Conservation (phyloP, 225 moss, liverwort and hornwort genomes). For the Physcomitrium patens region DNA sequence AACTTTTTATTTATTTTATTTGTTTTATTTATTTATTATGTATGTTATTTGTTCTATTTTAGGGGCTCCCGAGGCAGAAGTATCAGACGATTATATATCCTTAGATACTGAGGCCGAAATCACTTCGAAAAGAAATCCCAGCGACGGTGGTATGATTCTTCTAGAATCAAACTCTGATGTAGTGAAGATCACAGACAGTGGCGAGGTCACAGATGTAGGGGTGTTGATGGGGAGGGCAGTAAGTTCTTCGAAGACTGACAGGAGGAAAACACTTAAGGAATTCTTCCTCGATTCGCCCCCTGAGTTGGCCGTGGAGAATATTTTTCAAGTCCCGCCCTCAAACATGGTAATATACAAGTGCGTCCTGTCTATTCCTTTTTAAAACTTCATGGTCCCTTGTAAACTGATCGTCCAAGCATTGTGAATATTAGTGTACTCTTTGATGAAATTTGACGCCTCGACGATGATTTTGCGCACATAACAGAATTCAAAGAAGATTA, state of each 20-base stretch:
- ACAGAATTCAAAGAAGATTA: conserved; percentile 14
- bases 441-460: too few species aligned
- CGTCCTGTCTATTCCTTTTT: too few species aligned
- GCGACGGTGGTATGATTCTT: conserved; percentile 8
- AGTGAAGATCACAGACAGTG: conserved; percentile 32
- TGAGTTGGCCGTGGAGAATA: conserved; percentile 37
- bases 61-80: conserved; percentile 32
- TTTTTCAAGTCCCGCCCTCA: conserved; percentile 16
- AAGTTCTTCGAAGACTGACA: conserved; percentile 38
- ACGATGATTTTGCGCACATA: too few species aligned
- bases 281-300: conserved; percentile 60
- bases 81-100: conserved; percentile 34
- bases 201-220: not conserved
- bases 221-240: conserved; percentile 14
- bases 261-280: conserved; percentile 52
- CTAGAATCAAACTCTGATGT: conserved; percentile 34
- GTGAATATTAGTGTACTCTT: too few species aligned
- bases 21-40: conserved; percentile 27
- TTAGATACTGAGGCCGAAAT: conserved; percentile 44
- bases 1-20: not conserved
- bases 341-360: conserved; percentile 35
- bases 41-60: conserved; percentile 17
- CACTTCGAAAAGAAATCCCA: conserved; percentile 39
- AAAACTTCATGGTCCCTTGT: too few species aligned
- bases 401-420: too few species aligned